Conservation (phyloP, 306 rosid species). For the Fagus crenata region DNA sequence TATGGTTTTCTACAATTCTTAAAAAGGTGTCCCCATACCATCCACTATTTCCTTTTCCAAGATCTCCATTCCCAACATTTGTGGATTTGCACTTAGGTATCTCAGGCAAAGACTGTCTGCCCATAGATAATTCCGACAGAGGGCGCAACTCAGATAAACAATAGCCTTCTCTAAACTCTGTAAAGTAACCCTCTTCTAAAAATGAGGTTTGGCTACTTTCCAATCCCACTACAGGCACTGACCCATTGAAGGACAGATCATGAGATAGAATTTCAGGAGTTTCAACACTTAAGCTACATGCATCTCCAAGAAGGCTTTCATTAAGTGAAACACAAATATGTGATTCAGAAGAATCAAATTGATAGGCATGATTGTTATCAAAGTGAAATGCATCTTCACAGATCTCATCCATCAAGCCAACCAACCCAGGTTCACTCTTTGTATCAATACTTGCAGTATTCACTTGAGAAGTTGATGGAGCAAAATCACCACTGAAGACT, state of each 20-base stretch:
- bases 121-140: constrained; percentile 51
- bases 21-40: constrained; percentile 61
- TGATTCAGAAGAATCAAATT: constrained; percentile 43
- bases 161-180: constrained; percentile 74
- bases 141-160: constrained; percentile 59
- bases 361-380: constrained; percentile 35
- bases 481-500: constrained; percentile 31
- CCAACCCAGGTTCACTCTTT: constrained; percentile 43
- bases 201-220: constrained; percentile 56
- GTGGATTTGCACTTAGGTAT: constrained; percentile 35
- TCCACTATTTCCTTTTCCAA: constrained; percentile 61
- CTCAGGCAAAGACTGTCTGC: constrained; percentile 49
- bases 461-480: constrained; percentile 46
- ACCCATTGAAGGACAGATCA: constrained; percentile 38
- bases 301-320: constrained; percentile 49
- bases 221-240: constrained; percentile 45
- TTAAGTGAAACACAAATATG: constrained; percentile 42
- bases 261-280: constrained; percentile 45
- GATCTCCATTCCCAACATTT: constrained; percentile 46
- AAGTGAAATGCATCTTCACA: constrained; percentile 78
- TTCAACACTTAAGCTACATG: constrained; percentile 33
- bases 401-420: constrained; percentile 84
- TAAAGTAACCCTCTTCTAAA: constrained; percentile 50
- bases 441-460: constrained; percentile 34
- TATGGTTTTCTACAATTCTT: constrained; percentile 74